Conservation (phyloP, 2,329 filamentous ascomycete genomes). For the Exophiala phaeomuriformis region DNA sequence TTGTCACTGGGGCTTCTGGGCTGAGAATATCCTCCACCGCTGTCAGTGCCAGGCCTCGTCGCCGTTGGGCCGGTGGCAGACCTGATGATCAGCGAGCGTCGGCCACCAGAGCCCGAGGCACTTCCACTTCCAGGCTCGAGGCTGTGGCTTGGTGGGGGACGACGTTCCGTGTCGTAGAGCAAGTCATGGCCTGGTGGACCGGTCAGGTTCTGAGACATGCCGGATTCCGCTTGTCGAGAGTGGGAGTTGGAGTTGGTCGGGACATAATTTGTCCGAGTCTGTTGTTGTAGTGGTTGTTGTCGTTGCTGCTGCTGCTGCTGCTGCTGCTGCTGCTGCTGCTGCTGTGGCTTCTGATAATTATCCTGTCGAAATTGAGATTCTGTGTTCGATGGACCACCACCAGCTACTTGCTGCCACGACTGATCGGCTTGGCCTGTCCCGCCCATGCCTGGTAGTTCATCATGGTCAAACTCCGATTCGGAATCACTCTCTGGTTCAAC, state of each 20-base stretch:
- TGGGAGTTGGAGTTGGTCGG: background rate
- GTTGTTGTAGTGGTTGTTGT: constrained; percentile 1
- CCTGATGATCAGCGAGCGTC: constrained; percentile 17
- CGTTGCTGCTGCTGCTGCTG: background rate
- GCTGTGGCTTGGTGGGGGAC: constrained; percentile 16
- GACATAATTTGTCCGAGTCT: background rate
- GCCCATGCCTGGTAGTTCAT: background rate
- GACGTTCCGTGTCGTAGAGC: constrained; percentile 19
- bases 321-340: background rate
- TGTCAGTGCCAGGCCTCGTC: background rate
- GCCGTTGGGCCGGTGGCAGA: constrained; percentile 2
- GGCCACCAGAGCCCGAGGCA: constrained; percentile 4
- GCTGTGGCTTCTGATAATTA: background rate
- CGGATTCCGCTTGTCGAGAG: constrained; percentile 3
- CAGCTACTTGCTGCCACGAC: background rate
- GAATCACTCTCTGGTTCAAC: constrained; percentile 15
- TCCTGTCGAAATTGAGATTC: no score
- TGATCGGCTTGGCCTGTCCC: background rate
- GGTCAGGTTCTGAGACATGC: constrained; percentile 10
- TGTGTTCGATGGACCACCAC: no score
- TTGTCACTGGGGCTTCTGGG: constrained; percentile 2
- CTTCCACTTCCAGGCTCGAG: constrained; percentile 2
- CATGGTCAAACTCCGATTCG: constrained; percentile 10
- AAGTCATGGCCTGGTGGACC: constrained; percentile 18
- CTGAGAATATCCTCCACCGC: no score